Base-by-base conservation (phyloP, 1,284 basidiomycete species). In the Phenoliferia sp. region DNA sequence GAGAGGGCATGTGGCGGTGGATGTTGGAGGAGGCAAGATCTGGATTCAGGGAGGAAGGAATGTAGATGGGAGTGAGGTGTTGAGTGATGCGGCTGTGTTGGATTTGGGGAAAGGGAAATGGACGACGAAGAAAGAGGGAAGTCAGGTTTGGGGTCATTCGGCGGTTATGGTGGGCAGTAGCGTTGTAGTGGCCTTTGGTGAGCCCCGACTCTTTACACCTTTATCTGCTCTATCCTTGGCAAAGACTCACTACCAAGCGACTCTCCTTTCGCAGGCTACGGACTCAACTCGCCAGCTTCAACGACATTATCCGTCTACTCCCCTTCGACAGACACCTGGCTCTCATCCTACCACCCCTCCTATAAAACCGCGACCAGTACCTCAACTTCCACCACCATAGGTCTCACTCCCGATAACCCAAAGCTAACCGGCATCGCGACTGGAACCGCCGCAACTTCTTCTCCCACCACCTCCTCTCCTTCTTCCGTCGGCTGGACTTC, bases 31-130 rank as follows among this genome's bases (percentile, higher is more conserved):
- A 3, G 62, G 63, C 22, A 62, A 63, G 58, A 67, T 70, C 22
- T 72, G 69, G 69, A 58, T 72, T 9, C 66, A 68, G 16, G 71
- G 71, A 4, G 71, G 71, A 4, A 29, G 69, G 57, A 64, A 32
- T 31, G 15, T 65, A 1, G 63, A 66, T 3, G 69, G 67, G 0
- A 10, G 48, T 33, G 52, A 48, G 26, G 66, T 67, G 12, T 56
- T n/a, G 3, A 16, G 29, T 9, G 71, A 72, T 12, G 39, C 58
- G 2, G 67, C 66, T 26, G 39, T 72, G 16, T 59, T 72, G 2
- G 67, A 72, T 28, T 54, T 60, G 16, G 28, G 15, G 32, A 44
- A 16, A 22, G 22, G 19, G n/a, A 60, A 22, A 0, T 72, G 71
- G 71, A 50, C 39, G 7, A 16, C 34, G 44, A 50, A 52, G 5